These are phyloP conservation scores for Entoloma clypeatum DNA, from an alignment of 1,284 basidiomycete species.

Conservation along the genomic window DNA sequence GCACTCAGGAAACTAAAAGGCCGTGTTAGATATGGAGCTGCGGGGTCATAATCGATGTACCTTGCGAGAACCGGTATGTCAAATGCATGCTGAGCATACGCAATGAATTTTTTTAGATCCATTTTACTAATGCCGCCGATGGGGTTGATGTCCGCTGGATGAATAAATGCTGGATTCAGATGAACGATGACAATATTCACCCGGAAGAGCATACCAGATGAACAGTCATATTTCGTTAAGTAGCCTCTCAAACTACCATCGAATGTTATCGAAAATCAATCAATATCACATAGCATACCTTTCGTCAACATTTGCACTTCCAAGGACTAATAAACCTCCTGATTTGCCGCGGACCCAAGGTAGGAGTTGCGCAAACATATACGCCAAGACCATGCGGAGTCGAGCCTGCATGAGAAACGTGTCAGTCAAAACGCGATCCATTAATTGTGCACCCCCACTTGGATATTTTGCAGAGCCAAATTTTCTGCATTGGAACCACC, in stretches of 20 bases:
- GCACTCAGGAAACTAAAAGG: slow-evolving; percentile 82
- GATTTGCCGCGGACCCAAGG: slow-evolving; percentile 87
- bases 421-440: slow-evolving; percentile 6
- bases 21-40: slow-evolving; percentile 3
- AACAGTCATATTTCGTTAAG: slow-evolving; percentile 96
- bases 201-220: slow-evolving; percentile 55
- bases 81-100: slow-evolving; percentile 76
- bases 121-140: slow-evolving; percentile 98
- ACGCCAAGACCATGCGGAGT: slow-evolving; percentile 93
- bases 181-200: neutral
- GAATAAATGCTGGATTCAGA: slow-evolving; percentile 2
- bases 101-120: slow-evolving; percentile 95
- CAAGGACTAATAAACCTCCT: slow-evolving; percentile 90
- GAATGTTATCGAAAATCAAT: too few species aligned
- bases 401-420: slow-evolving; percentile 55
- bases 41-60: slow-evolving; percentile 34
- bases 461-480: slow-evolving; percentile 96
- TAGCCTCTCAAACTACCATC: slow-evolving; percentile 84
- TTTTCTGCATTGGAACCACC: slow-evolving; percentile 91
- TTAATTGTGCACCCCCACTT: slow-evolving; percentile 43
- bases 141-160: slow-evolving; percentile 91
- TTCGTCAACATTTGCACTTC: slow-evolving; percentile 98
- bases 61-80: slow-evolving; percentile 80
- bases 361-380: slow-evolving; percentile 94
- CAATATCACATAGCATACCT: slow-evolving; percentile 45